phyloP scores from a whole-genome alignment of 805 yeast species.

The Zygosaccharomyces pseudorouxii region DNA sequence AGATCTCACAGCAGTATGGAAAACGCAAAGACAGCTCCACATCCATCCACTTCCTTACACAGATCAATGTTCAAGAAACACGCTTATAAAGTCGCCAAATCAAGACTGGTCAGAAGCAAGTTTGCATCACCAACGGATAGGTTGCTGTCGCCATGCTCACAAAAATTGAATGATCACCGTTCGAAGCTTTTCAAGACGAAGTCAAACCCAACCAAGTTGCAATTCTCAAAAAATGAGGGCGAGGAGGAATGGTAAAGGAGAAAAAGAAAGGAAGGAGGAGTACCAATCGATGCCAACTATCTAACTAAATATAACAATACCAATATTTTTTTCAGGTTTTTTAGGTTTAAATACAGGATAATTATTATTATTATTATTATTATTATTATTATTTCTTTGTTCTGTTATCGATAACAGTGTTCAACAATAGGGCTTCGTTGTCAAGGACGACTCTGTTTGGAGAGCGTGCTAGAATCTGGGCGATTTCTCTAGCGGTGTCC shows the following conservation, averaged over 20 bases:
- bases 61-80: conserved; percentile 26
- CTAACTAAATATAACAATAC: conserved; percentile 1
- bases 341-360: conserved; percentile 1
- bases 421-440: conserved; percentile 84
- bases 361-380: conserved; percentile 13
- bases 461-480: conserved; percentile 73
- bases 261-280: not conserved
- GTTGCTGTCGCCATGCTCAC: conserved; percentile 54
- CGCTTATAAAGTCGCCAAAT: conserved; percentile 9
- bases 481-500: conserved; percentile 96
- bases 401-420: conserved; percentile 80
- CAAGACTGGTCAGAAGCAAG: conserved; percentile 20
- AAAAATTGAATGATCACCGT: conserved; percentile 49
- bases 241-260: conserved; percentile 5
- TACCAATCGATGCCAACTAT: not conserved
- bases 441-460: conserved; percentile 91
- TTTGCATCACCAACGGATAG: conserved; percentile 56
- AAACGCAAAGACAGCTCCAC: conserved; percentile 3
- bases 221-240: conserved; percentile 9
- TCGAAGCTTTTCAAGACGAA: conserved; percentile 22
- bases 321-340: not conserved
- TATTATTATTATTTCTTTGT: conserved; percentile 23
- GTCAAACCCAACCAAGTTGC: conserved; percentile 21
- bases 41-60: conserved; percentile 15
- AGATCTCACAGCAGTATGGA: conserved; percentile 1